Percentiles rank a stretch among this genome's conserved stretches.
phyloP scores from a whole-genome alignment of 192 early-diverging fungal genomes.

The Paraglomus occultum region DNA sequence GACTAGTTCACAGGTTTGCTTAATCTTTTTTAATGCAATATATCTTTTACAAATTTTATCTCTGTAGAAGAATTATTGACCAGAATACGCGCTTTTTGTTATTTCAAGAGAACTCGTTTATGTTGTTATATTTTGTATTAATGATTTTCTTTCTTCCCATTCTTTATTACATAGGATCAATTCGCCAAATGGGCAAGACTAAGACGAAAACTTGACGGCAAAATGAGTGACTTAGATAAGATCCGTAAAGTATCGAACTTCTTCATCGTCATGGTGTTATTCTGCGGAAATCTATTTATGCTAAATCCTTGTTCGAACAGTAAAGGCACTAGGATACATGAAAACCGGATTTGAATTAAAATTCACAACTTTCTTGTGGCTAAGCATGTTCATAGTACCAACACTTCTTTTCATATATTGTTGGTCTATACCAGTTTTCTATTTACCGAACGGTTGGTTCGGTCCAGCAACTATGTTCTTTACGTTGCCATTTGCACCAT shows the following conservation, averaged over 20 bases:
- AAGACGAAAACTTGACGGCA: constrained; percentile 73
- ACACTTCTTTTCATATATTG: constrained; percentile 65
- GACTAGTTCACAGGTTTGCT: constrained; percentile 66
- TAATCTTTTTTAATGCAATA: background rate
- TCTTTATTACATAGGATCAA: constrained; percentile 57
- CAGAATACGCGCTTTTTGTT: background rate
- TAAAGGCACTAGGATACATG: constrained; percentile 59
- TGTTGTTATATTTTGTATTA: background rate
- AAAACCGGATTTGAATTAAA: constrained; percentile 79
- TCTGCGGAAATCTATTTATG: background rate
- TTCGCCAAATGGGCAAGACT: constrained; percentile 93
- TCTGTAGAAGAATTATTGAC: background rate
- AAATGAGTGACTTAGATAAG: constrained; percentile 67
- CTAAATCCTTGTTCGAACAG: constrained; percentile 21
- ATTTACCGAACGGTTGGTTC: constrained; percentile 74
- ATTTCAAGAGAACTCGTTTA: background rate
- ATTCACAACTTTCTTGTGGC: constrained; percentile 66
- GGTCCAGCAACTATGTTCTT: constrained; percentile 67
- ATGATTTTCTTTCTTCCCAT: background rate
- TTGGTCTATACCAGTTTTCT: constrained; percentile 69
- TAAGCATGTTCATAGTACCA: constrained; percentile 59
- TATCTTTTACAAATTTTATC: background rate
- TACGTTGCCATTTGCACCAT: constrained; percentile 70
- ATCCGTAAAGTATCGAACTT: constrained; percentile 45
- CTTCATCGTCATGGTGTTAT: background rate